Conservation (phyloP, 73 alveolate species). For the Paramecium biaurelia region DNA sequence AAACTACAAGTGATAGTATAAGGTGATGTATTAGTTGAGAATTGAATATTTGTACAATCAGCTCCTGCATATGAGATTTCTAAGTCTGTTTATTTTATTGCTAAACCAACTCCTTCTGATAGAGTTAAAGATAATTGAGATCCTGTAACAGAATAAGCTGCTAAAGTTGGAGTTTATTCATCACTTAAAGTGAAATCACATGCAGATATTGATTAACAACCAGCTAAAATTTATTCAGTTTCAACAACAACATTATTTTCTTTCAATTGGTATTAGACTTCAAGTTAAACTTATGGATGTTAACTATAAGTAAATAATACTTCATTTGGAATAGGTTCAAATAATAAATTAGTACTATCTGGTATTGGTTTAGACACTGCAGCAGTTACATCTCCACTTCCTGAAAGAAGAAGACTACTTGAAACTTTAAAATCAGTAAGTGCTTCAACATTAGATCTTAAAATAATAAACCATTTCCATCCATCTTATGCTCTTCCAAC, state of each 20-base stretch:
- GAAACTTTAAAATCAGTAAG: not conserved
- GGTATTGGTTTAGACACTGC: not conserved
- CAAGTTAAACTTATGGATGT: not conserved
- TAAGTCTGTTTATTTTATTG: not conserved
- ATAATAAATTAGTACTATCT: not conserved
- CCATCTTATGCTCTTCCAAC: constrained; percentile 20
- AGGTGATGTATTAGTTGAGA: not conserved
- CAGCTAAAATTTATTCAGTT: not conserved
- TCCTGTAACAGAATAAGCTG: not conserved
- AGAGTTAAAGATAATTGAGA: not conserved
- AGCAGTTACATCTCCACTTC: not conserved
- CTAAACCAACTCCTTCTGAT: not conserved
- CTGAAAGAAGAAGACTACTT: not conserved
- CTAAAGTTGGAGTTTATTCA: not conserved
- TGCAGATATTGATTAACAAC: not conserved
- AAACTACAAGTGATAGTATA: not conserved
- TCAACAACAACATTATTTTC: not conserved
- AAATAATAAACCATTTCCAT: not conserved
- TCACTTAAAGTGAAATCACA: constrained; percentile 40
- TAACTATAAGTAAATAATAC: not conserved
- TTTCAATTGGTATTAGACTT: not conserved
- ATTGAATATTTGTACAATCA: not conserved
- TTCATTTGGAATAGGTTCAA: constrained; percentile 45
- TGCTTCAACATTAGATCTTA: not conserved
- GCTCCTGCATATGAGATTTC: not conserved